Evolutionary conservation across 257 asterid species (phyloP).

Genomic region (Eustoma russellianum): DNA sequence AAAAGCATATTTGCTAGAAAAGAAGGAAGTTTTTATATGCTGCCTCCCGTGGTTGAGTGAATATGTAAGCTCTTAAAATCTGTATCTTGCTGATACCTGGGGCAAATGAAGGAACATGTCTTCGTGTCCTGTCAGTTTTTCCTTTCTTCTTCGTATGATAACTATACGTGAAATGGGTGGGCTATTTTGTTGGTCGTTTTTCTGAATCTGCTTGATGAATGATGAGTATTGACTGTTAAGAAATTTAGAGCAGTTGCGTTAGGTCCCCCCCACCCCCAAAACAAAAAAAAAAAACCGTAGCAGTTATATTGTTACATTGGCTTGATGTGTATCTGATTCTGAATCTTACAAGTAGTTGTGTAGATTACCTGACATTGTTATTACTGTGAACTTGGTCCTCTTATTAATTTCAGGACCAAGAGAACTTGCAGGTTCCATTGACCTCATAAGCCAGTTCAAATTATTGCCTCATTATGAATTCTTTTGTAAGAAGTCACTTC

Average conservation of each 20-base stretch:
- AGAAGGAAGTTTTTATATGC: no score
- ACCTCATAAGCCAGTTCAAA: slow-evolving; percentile 78
- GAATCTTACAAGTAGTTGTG: background rate
- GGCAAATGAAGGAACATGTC: no score
- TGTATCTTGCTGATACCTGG: no score
- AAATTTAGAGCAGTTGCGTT: background rate
- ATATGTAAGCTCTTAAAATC: no score
- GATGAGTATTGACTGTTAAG: background rate
- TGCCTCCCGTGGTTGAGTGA: no score
- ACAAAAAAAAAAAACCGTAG: no score
- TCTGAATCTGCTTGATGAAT: background rate
- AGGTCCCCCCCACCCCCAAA: no score
- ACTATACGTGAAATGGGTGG: background rate
- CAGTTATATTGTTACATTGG: background rate
- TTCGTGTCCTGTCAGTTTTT: no score
- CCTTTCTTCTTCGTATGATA: background rate
- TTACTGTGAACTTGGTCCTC: slow-evolving; percentile 15
- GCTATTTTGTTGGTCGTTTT: background rate
- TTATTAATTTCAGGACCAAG: slow-evolving; percentile 58
- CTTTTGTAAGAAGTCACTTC: slow-evolving; percentile 92
- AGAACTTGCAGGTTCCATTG: slow-evolving; percentile 94
- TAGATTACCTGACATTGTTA: background rate
- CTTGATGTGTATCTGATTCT: background rate
- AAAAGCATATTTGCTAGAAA: no score
- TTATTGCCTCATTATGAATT: slow-evolving; percentile 82